Evolutionary conservation across 1,284 basidiomycete genomes (phyloP).

Genomic region (Sanghuangporus sanghuang): DNA sequence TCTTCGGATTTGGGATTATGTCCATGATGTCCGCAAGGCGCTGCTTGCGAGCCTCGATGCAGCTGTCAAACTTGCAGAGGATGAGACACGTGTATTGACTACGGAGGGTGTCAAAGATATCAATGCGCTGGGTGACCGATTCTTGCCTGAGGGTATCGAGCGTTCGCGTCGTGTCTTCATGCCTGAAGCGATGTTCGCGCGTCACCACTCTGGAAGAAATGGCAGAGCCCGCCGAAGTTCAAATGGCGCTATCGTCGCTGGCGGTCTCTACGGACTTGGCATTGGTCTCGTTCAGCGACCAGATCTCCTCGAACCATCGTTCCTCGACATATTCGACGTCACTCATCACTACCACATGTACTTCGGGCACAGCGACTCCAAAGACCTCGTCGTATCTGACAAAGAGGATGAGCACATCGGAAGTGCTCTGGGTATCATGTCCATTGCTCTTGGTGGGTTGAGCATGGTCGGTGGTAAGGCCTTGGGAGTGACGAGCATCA

Average conservation of each 20-base stretch:
- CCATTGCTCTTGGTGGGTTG: conserved; percentile 79
- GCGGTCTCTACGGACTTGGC: conserved; percentile 67
- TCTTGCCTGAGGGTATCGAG: conserved; percentile 82
- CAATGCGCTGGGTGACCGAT: conserved; percentile 65
- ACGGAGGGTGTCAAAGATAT: conserved; percentile 68
- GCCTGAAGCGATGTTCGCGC: conserved; percentile 92
- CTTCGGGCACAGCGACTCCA: conserved; percentile 43
- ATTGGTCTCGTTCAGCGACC: conserved; percentile 66
- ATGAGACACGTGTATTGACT: conserved; percentile 76
- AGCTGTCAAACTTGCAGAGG: conserved; percentile 78
- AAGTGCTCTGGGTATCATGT: conserved; percentile 68
- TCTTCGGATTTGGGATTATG: conserved; percentile 86
- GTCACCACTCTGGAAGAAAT: conserved; percentile 44
- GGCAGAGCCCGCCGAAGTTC: conserved; percentile 40
- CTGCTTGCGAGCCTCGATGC: conserved; percentile 82
- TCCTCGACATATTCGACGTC: conserved; percentile 86
- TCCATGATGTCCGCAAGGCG: conserved; percentile 74
- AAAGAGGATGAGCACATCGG: conserved; percentile 52
- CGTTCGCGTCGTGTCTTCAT: conserved; percentile 82
- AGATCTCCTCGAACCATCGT: conserved; percentile 68
- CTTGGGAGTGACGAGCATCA: conserved; percentile 70
- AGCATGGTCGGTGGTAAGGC: conserved; percentile 84
- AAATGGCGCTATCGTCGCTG: conserved; percentile 60
- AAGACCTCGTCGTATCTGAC: conserved; percentile 23
- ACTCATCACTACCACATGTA: conserved; percentile 73